Evolutionary conservation across 352 stramenopile genomes (phyloP), one percentile per base, ranked within the genome.

Genomic region (Phytophthora ramorum): DNA sequence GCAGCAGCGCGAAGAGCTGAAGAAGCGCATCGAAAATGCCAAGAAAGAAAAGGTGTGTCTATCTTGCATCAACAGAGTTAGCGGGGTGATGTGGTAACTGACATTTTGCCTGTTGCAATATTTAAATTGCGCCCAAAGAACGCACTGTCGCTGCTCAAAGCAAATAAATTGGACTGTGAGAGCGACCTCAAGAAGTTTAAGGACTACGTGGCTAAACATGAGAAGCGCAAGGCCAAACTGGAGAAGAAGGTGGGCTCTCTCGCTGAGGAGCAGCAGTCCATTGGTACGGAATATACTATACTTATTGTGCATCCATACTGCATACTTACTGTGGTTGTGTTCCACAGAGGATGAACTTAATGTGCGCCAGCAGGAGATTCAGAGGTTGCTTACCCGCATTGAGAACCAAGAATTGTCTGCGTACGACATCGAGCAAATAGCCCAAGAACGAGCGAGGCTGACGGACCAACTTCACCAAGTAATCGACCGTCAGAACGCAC

Each of bases 101-200:
- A 49, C 38, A 10, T n/a, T 17, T 50, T 34, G 3, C 28, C 22
- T 7, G n/a, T 69, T 22, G 43, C 20, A 50, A 49, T 19, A 16
- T 43, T 43, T 22, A 32, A 32, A 5, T 40, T 51, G 30, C 10
- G 12, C 79, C 62, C 8, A 89, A 14, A 80, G 72, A 71, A 73
- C 12, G 48, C 87, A 22, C 69, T 99, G 14, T 83, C 93, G 17
- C 69, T 85, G 40, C 73, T 97, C 10, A 75, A 87, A 30, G 64
- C 94, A 52, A 98, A 96, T 38, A 90, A 97, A 57, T 78, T 81
- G 30, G 89, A 98, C 38, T 95, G 92, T 46, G 66, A 81, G 10
- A 91, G 78, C 38, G 95, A 99, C 61, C 81, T 98, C 37, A 85
- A 92, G 28, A 98, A 99, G 73, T 98, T 98, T 62, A 76, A 94